Evolutionary conservation across 73 alveolate genomes (phyloP), one percentile per base, ranked within the genome.

Genomic region (Symbiodinium natans): DNA sequence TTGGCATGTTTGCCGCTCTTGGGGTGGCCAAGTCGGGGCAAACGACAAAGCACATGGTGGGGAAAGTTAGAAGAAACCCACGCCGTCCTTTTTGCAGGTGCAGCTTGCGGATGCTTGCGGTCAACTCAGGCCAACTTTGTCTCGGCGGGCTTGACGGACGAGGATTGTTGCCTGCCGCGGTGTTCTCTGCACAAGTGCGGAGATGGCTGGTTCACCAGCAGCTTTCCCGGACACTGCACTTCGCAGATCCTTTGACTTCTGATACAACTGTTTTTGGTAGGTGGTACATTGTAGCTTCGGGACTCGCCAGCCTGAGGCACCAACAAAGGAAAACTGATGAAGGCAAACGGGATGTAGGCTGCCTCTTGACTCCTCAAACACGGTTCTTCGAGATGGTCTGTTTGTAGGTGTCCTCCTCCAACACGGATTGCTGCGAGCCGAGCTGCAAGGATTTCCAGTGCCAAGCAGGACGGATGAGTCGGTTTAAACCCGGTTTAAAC

Each of bases 171-270:
- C 46, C 75, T 63, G 17, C 48, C 82, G 31, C 56, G 74, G 21
- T 88, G 95, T 31, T 85, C 95, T 19, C 41, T 39, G 71, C 95
- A 88, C 95, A 29, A 27, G 33, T 88, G 95, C 34, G 95, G 95
- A 25, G 34, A 23, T 2, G 95, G 95, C 33, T 88, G 95, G 95
- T 88, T 63, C 86, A 88, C 36, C 38, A 88, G 95, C 43, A 11
- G 43, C 95, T 31, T 39, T 85, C 84, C 90, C 40, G 71, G 29
- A 17, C 25, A 1, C 0, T 68, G 17, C 75, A 56, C 75, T 29
- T 56, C 17, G 75, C 31, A 56, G 27, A 21, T 21, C 27, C 75
- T 29, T 29, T 21, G 75, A 21, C 75, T 21, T 2, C 31, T 56
- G 31, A 29, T 5, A 9, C 10, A 17, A 17, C 10, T 68, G 82